phyloP scores from a whole-genome alignment of 768 basidiomycete genomes.

The Tubosaeta brunneosetosa region DNA sequence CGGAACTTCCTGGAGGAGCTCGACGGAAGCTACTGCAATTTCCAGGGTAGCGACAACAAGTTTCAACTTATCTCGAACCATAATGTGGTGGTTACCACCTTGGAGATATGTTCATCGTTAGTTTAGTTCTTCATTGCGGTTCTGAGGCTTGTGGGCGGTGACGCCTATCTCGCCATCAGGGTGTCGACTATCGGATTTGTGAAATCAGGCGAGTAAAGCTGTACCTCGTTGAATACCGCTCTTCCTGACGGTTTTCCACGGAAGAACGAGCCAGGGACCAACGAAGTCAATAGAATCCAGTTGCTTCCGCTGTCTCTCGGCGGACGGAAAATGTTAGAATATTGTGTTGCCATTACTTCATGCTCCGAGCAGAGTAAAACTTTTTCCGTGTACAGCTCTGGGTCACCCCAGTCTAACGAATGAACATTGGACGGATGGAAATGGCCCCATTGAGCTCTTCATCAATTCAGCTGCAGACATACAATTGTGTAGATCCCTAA shows the following conservation, averaged over 20 bases:
- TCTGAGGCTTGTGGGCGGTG: slow-evolving; percentile 34
- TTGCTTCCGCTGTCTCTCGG: background rate
- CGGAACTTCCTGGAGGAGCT: slow-evolving; percentile 33
- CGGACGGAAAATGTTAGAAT: background rate
- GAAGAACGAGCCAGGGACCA: background rate
- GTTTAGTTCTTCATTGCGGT: background rate
- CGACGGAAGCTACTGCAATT: slow-evolving; percentile 33
- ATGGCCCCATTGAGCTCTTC: background rate
- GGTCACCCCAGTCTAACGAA: background rate
- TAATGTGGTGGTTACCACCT: slow-evolving; percentile 9
- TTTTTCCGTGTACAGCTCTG: background rate
- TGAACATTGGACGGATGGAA: background rate
- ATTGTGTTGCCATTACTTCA: background rate
- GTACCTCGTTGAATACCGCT: background rate
- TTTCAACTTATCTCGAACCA: slow-evolving; percentile 26
- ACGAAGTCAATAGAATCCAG: background rate
- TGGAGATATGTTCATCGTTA: slow-evolving; percentile 11
- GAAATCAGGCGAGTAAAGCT: too few species aligned
- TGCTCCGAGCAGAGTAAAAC: background rate
- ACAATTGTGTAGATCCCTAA: background rate
- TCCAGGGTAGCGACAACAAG: slow-evolving; percentile 31
- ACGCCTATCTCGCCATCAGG: slow-evolving; percentile 38
- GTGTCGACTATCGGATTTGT: too few species aligned
- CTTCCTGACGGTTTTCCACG: background rate
- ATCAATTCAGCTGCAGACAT: background rate